Percentiles rank a stretch among this genome's conserved stretches.
Conservation (phyloP, 768 basidiomycete species). For the Russula earlei region DNA sequence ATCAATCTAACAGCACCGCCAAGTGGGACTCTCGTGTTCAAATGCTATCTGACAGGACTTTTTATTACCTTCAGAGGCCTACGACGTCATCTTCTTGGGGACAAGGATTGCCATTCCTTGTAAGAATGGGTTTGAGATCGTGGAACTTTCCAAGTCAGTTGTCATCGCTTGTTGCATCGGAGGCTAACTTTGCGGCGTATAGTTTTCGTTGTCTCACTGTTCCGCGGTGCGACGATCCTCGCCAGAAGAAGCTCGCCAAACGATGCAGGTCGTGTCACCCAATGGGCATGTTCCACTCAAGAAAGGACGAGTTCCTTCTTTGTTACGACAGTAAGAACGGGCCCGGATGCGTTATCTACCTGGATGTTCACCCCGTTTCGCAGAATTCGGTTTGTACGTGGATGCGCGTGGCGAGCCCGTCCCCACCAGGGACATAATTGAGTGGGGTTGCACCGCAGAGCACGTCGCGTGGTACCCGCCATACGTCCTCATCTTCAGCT, state of each 20-base stretch:
- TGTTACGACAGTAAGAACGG: conserved; percentile 62
- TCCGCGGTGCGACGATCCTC: conserved; percentile 65
- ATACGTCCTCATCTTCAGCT: conserved; percentile 79
- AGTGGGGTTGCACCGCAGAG: conserved; percentile 91
- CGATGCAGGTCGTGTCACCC: conserved; percentile 75
- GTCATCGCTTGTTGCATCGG: conserved; percentile 22
- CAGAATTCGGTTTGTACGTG: conserved; percentile 89
- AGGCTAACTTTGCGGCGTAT: conserved; percentile 1
- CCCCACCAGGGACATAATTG: conserved; percentile 58
- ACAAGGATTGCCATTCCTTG: conserved; percentile 90
- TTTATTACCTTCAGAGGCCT: conserved; percentile 84
- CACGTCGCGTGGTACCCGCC: conserved; percentile 83
- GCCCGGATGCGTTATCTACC: background rate
- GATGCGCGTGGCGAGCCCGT: conserved; percentile 82
- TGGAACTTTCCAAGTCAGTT: conserved; percentile 84
- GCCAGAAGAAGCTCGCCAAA: conserved; percentile 58
- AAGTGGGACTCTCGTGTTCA: background rate
- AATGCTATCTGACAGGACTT: conserved; percentile 46
- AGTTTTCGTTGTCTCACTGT: conserved; percentile 86
- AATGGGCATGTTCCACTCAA: conserved; percentile 81
- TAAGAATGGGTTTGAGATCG: conserved; percentile 92
- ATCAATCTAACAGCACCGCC: too few relatives aligned
- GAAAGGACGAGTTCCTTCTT: conserved; percentile 79
- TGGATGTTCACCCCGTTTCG: conserved; percentile 3
- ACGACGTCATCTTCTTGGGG: conserved; percentile 85